phyloP scores from a whole-genome alignment of 1,284 basidiomycete species.

The Cerioporus squamosus region DNA sequence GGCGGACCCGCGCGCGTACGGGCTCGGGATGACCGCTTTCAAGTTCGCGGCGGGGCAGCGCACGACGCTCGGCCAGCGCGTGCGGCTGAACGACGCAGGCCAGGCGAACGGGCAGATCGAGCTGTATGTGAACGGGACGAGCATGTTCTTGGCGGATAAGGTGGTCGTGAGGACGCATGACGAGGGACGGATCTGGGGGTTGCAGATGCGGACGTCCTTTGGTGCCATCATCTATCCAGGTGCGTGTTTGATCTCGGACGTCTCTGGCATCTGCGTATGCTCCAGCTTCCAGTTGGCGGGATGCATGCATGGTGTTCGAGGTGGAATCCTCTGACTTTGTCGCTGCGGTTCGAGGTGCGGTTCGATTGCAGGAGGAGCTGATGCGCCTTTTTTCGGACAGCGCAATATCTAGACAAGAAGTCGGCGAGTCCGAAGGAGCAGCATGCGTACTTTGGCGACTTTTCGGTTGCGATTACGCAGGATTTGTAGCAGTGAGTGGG shows the following conservation, averaged over 20 bases:
- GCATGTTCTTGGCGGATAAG: constrained; percentile 53
- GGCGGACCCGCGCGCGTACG: too few species aligned
- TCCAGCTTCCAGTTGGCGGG: too few species aligned
- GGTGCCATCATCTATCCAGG: constrained; percentile 46
- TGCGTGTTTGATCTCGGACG: constrained; percentile 41
- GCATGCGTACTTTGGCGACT: constrained; percentile 65
- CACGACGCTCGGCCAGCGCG: constrained; percentile 65
- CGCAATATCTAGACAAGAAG: too few species aligned
- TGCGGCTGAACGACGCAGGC: constrained; percentile 60
- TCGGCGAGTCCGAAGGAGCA: constrained; percentile 55
- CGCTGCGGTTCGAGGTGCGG: too few species aligned
- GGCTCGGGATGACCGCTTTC: constrained; percentile 64
- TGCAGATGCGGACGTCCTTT: constrained; percentile 74
- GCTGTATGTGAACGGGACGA: constrained; percentile 61
- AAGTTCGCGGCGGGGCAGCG: constrained; percentile 60
- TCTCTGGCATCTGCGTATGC: too few species aligned
- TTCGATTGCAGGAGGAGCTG: too few species aligned
- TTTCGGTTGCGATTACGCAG: constrained; percentile 62
- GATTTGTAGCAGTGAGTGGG: constrained; percentile 34
- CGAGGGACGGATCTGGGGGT: constrained; percentile 55
- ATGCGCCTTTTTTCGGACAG: too few species aligned
- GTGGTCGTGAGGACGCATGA: constrained; percentile 51
- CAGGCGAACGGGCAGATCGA: constrained; percentile 58
- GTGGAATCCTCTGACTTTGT: too few species aligned
- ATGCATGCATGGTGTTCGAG: too few species aligned